These are phyloP conservation scores for Scopulariopsis brevicaulis DNA, from an alignment of 2,329 filamentous ascomycete genomes.

Conservation along the genomic window DNA sequence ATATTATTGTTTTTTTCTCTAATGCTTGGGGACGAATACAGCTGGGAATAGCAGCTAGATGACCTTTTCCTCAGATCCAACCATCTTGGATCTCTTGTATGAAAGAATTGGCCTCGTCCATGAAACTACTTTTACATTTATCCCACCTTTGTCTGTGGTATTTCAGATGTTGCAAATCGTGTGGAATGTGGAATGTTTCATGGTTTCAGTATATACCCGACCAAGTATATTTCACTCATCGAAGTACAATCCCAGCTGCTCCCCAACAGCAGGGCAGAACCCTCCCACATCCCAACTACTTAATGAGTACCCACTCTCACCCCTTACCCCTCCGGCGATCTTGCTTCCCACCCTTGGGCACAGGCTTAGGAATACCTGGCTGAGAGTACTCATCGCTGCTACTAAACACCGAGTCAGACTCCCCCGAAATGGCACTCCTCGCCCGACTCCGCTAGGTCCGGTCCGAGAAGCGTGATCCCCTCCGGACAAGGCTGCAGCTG, in stretches of 20 bases:
- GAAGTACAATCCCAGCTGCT: not conserved
- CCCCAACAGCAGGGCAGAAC: not conserved
- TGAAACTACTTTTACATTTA: too few relatives aligned
- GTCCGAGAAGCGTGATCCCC: not conserved
- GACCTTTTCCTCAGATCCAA: too few relatives aligned
- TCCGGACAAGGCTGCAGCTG: not conserved
- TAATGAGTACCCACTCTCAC: not conserved
- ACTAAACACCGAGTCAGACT: not conserved
- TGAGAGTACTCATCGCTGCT: constrained; percentile 1
- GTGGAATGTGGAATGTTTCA: not conserved
- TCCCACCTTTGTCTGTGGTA: not conserved
- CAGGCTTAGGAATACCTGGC: not conserved
- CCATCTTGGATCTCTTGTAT: too few relatives aligned
- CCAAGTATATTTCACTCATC: not conserved
- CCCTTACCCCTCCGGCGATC: not conserved
- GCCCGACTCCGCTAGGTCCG: constrained; percentile 1
- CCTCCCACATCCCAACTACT: not conserved
- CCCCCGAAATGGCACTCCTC: constrained; percentile 1
- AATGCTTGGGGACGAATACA: too few relatives aligned
- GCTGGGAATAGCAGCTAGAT: too few relatives aligned
- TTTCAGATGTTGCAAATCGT: not conserved
- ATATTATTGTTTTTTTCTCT: too few relatives aligned
- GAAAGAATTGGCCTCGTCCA: too few relatives aligned
- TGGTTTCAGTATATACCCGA: not conserved
- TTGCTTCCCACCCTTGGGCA: not conserved